Base-by-base conservation (phyloP, 2,329 filamentous ascomycete species). In the Aspergillus piperis region DNA sequence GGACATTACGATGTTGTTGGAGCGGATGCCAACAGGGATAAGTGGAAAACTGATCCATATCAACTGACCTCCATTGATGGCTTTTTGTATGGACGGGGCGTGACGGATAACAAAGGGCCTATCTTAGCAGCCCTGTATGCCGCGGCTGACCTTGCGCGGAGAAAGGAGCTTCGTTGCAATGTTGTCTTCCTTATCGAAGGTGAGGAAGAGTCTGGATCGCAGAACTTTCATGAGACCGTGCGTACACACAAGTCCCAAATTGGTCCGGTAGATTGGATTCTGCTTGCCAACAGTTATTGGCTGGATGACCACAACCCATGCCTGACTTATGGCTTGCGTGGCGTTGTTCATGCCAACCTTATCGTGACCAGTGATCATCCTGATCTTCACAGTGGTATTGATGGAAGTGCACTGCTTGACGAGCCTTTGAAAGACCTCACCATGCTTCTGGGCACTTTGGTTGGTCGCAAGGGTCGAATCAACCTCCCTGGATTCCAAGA, bases 221-320 rank as follows among this genome's bases (percentile, higher is more conserved):
- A 92, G 27, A 94, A 95, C 0, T 98, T 99, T 71, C 88, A 91
- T 65, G 87, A 94, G 67, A 90, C 91, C 0, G 88, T 99, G 15
- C 86, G 84, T 66, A 84, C 86, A 64, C 87, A 95, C 76, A 96
- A 96, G 75, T 83, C 88, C 13, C 83, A 91, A 23, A 96, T 99
- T 67, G 95, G 95, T 1, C 83, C 91, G 8, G 88, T 99, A 2
- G 94, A 99, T 76, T 98, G 95, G 82, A 95, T 99, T 58, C 80
- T 99, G 32, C 81, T 99, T 39, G 94, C 95, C 21, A 99, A 99
- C 80, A 97, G 93, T 77, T 99, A 99, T 80, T 99, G 95, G 95
- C 83, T 99, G 1, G 92, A 98, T 71, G 94, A 99, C 71, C 90
- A 96, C 66, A 92, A 96, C 2, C 95, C 95, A 0, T 99, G 95